A percentile compares a stretch with the other conserved stretches of the same genome.
Conservation (phyloP, 495 filamentous ascomycete genomes). For the Haplographium delicatum region DNA sequence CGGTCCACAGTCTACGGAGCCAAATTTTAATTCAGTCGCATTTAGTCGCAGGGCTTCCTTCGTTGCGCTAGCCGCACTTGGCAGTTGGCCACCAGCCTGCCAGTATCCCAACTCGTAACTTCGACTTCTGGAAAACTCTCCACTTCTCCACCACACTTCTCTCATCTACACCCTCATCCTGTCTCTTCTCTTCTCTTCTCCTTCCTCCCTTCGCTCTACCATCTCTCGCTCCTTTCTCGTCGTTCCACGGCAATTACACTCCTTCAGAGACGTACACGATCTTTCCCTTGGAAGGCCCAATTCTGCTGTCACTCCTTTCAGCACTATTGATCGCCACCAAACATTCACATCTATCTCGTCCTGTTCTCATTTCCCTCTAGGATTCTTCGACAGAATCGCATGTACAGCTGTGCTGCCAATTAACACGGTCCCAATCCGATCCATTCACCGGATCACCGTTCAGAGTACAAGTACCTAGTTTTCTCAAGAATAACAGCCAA, state of each 20-base stretch:
- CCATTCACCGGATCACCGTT: slow-evolving; percentile 4
- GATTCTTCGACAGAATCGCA: slow-evolving; percentile 30
- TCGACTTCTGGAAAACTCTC: not conserved
- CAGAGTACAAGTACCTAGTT: slow-evolving; percentile 10
- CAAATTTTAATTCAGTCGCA: too few species aligned
- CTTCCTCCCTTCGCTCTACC: slow-evolving; percentile 27
- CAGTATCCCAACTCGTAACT: too few species aligned
- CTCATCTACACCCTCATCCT: slow-evolving; percentile 6
- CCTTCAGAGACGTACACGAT: slow-evolving; percentile 18
- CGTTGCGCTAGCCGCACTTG: too few species aligned
- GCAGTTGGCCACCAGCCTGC: too few species aligned
- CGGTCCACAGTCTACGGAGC: too few species aligned
- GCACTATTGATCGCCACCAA: slow-evolving; percentile 20
- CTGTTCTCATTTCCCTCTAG: slow-evolving; percentile 23
- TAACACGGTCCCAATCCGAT: slow-evolving; percentile 22
- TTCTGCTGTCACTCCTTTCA: slow-evolving; percentile 37
- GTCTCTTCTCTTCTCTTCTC: slow-evolving; percentile 27
- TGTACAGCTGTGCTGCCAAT: slow-evolving; percentile 27
- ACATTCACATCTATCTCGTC: slow-evolving; percentile 16
- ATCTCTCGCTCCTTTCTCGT: slow-evolving; percentile 22
- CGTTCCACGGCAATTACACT: slow-evolving; percentile 25
- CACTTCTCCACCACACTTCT: not conserved
- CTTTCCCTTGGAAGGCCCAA: slow-evolving; percentile 23
- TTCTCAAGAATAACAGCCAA: slow-evolving; percentile 21
- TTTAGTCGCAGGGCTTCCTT: too few species aligned